A percentile compares a stretch with the other conserved stretches of the same genome.
These are phyloP conservation scores for Aspergillus carlsbadensis DNA, from an alignment of 495 filamentous ascomycete genomes.

Conservation along the genomic window DNA sequence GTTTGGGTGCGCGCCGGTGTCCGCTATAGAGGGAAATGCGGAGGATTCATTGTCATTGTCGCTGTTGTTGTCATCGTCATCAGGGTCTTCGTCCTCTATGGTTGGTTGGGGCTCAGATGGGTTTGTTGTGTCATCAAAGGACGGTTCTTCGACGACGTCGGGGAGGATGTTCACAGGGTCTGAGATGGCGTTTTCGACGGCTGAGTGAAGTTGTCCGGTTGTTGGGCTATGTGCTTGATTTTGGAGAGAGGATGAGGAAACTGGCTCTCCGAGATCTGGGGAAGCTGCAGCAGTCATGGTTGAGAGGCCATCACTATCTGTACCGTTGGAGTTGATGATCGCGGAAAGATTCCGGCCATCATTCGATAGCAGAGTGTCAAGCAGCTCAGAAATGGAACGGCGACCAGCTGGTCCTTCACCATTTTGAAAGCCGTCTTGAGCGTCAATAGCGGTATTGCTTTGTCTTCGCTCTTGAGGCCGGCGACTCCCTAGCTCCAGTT, in stretches of 20 bases:
- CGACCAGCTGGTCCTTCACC: conserved; percentile 22
- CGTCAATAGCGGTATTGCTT: conserved; percentile 17
- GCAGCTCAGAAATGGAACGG: conserved; percentile 37
- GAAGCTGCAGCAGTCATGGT: conserved; percentile 20
- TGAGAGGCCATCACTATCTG: conserved; percentile 27
- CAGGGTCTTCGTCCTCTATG: conserved; percentile 13
- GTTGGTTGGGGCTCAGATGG: conserved; percentile 8
- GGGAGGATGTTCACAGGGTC: conserved; percentile 30
- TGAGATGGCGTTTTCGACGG: conserved; percentile 10
- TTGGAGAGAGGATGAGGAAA: conserved; percentile 7
- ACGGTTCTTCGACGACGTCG: conserved; percentile 38
- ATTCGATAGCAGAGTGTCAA: conserved; percentile 37
- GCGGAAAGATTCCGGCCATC: conserved; percentile 23
- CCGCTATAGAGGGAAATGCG: conserved; percentile 16
- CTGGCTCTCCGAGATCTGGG: conserved; percentile 17
- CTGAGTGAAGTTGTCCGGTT: not conserved
- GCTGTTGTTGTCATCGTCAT: not conserved
- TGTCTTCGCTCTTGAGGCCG: conserved; percentile 23
- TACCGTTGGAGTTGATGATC: conserved; percentile 17
- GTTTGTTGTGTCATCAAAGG: conserved; percentile 20
- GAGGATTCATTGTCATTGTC: not conserved
- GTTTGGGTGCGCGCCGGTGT: conserved; percentile 16
- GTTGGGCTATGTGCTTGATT: conserved; percentile 11
- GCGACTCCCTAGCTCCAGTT: conserved; percentile 42
- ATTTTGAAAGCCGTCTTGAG: conserved; percentile 15